phyloP scores from a whole-genome alignment of 495 filamentous ascomycete genomes.

The Penicillium coffeae region DNA sequence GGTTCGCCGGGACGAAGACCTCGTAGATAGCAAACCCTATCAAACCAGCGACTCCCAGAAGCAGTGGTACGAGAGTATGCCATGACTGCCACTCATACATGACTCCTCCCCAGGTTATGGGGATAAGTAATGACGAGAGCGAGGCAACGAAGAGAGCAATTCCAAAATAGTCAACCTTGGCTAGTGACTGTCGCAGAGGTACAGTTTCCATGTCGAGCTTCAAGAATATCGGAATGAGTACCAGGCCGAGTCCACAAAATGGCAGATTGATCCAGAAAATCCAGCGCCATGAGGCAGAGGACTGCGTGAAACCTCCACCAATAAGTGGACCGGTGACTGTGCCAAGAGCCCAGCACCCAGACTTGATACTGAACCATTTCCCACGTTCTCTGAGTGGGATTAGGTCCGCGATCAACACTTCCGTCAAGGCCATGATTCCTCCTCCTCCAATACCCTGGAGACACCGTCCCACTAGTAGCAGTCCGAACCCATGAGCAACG shows the following conservation, averaged over 20 bases:
- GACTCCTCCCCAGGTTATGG: slow-evolving; percentile 54
- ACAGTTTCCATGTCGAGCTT: slow-evolving; percentile 4
- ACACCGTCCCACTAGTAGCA: slow-evolving; percentile 36
- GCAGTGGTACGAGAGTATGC: slow-evolving; percentile 46
- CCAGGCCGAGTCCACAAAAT: slow-evolving; percentile 13
- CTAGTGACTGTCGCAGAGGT: slow-evolving; percentile 23
- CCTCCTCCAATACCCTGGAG: slow-evolving; percentile 43
- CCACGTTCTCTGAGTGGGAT: slow-evolving; percentile 29
- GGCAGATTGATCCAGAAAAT: slow-evolving; percentile 28
- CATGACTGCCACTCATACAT: slow-evolving; percentile 47
- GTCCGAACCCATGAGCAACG: slow-evolving; percentile 28
- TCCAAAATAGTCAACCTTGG: slow-evolving; percentile 39
- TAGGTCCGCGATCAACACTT: slow-evolving; percentile 28
- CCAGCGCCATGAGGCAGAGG: slow-evolving; percentile 33
- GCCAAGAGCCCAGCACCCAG: slow-evolving; percentile 19
- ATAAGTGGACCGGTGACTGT: slow-evolving; percentile 27
- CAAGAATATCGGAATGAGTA: slow-evolving; percentile 14
- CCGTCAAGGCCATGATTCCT: slow-evolving; percentile 25
- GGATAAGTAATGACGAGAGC: slow-evolving; percentile 40
- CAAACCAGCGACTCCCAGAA: slow-evolving; percentile 33
- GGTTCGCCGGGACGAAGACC: slow-evolving; percentile 37
- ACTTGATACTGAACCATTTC: slow-evolving; percentile 18
- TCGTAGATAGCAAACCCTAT: slow-evolving; percentile 35
- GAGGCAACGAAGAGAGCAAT: slow-evolving; percentile 38
- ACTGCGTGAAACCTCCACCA: slow-evolving; percentile 21